A percentile compares a stretch with the other conserved stretches of the same genome.
Evolutionary conservation across 306 rosid genomes (phyloP).

Genomic region (Lathyrus sativus): DNA sequence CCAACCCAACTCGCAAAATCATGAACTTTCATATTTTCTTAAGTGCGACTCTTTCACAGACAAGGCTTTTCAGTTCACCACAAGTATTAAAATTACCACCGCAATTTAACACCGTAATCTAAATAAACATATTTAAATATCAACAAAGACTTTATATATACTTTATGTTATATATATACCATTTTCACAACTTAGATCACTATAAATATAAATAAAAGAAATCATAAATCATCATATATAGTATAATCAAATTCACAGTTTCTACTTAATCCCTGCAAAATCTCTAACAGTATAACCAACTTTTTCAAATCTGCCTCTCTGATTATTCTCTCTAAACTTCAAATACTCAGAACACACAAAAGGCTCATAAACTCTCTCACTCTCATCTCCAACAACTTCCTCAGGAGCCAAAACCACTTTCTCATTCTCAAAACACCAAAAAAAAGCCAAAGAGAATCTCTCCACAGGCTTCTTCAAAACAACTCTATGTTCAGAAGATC

Average conservation of each 20-base stretch:
- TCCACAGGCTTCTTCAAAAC: slow-evolving; percentile 59
- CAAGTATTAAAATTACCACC: no score
- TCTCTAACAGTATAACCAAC: slow-evolving; percentile 87
- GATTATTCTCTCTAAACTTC: slow-evolving; percentile 82
- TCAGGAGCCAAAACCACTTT: slow-evolving; percentile 69
- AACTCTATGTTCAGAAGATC: slow-evolving; percentile 91
- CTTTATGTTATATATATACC: slow-evolving; percentile 25
- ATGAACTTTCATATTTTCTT: neutral
- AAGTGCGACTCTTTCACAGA: neutral
- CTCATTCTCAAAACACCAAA: slow-evolving; percentile 88
- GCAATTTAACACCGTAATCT: neutral
- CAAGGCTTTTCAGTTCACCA: neutral
- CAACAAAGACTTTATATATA: slow-evolving; percentile 22
- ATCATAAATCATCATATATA: neutral
- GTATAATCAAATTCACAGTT: slow-evolving; percentile 37
- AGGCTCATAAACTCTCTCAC: slow-evolving; percentile 54
- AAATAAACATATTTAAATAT: slow-evolving; percentile 20
- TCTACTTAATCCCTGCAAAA: slow-evolving; percentile 65
- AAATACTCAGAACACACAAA: slow-evolving; percentile 74
- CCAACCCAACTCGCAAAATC: neutral
- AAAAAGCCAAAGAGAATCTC: slow-evolving; percentile 83
- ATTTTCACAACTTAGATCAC: slow-evolving; percentile 29
- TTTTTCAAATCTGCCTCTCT: slow-evolving; percentile 83
- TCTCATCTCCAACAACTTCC: slow-evolving; percentile 70
- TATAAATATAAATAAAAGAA: slow-evolving; percentile 13